Percentiles rank a stretch among this genome's conserved stretches.
Evolutionary conservation across 805 yeast species (phyloP).

Genomic region (Myxozyma neglecta): DNA sequence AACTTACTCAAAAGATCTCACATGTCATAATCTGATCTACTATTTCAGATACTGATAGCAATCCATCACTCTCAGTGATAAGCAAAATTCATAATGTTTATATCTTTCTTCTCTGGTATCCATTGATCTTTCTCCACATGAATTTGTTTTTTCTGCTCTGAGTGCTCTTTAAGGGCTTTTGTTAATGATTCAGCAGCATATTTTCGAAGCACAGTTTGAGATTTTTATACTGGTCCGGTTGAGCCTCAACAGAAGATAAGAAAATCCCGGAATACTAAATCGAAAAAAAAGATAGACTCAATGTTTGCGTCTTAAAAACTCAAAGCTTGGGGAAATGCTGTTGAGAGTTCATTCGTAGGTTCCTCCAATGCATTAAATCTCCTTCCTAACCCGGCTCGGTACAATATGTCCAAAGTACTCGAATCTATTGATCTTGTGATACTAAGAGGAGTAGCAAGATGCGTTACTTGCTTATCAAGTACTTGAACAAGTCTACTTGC

Average conservation of each 20-base stretch:
- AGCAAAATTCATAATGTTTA: background rate
- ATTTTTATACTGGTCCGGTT: background rate
- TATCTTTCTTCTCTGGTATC: background rate
- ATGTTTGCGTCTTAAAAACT: background rate
- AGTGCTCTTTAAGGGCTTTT: background rate
- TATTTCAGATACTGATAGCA: background rate
- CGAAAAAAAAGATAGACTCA: conserved; percentile 4
- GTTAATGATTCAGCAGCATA: background rate
- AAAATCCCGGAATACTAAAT: background rate
- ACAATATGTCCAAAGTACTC: conserved; percentile 19
- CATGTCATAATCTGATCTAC: conserved; percentile 1
- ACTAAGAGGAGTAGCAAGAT: background rate
- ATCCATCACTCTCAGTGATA: background rate
- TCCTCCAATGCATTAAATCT: conserved; percentile 15
- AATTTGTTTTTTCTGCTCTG: background rate
- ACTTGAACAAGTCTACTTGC: background rate
- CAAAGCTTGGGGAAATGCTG: conserved; percentile 3
- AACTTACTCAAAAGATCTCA: background rate
- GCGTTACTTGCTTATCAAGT: background rate
- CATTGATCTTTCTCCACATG: background rate
- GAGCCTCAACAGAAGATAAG: background rate
- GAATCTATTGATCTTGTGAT: conserved; percentile 1
- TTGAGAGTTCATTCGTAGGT: conserved; percentile 17
- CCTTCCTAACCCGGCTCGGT: conserved; percentile 16
- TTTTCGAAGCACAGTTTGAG: background rate